phyloP scores from a whole-genome alignment of 768 basidiomycete genomes.

The Trametes punicea region DNA sequence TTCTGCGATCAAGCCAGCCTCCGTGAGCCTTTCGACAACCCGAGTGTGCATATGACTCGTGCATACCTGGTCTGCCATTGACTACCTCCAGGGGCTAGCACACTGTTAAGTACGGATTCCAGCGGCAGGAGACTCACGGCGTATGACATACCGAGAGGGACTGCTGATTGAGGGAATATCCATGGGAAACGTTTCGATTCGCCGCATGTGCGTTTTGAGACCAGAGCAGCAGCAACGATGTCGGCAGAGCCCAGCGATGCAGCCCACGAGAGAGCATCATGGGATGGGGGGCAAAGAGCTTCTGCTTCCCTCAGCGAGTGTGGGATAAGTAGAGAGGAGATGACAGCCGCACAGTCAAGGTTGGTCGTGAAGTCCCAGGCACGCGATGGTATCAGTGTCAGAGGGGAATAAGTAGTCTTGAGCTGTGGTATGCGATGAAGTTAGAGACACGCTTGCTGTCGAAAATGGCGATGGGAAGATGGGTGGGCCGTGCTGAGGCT shows the following conservation, averaged over 20 bases:
- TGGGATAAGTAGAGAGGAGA: neutral
- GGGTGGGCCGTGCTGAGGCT: neutral
- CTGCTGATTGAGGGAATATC: constrained; percentile 4
- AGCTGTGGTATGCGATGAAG: neutral
- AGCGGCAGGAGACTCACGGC: neutral
- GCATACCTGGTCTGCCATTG: constrained; percentile 14
- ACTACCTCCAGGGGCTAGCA: constrained; percentile 15
- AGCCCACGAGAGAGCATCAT: constrained; percentile 13
- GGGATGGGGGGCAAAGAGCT: neutral
- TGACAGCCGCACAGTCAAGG: constrained; percentile 14
- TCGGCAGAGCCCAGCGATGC: constrained; percentile 7
- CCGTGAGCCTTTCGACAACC: neutral
- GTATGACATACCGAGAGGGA: constrained; percentile 12
- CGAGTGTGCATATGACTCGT: neutral
- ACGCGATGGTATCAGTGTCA: neutral
- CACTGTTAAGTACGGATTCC: neutral
- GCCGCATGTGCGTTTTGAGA: constrained; percentile 1
- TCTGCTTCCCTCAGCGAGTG: constrained; percentile 6
- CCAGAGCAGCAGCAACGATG: constrained; percentile 8
- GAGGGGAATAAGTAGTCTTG: too few relatives aligned
- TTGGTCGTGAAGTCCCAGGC: neutral
- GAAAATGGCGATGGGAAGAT: neutral
- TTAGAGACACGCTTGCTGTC: neutral
- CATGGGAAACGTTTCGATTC: constrained; percentile 1
- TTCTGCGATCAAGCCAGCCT: constrained; percentile 12